Evolutionary conservation across 306 rosid species (phyloP), one percentile per base, ranked within the genome.

Genomic region (Fragaria vesca): DNA sequence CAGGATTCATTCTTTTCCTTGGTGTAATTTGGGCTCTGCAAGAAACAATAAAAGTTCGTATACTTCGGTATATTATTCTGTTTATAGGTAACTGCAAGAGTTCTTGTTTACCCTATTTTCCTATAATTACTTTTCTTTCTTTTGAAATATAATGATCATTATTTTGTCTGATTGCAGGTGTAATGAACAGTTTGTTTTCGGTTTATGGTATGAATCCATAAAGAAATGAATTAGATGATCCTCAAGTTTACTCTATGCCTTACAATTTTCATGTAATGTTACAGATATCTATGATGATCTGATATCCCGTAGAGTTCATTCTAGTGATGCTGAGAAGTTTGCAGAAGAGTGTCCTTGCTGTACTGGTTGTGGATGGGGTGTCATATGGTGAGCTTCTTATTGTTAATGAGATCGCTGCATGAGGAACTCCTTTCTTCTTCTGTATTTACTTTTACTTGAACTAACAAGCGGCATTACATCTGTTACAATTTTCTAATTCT

Each of bases 261-360:
- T 43, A 43, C 46, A 43, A 8, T 8, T 43, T 43, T 43, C 46
- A 43, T 81, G 73, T 70, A 66, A 20, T 54, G 11, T 34, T 87
- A 61, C 88, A 90, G 94, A 90, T 83, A 90, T 90, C 34, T 90
- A 90, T 10, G 94, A 90, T 45, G 91, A 90, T 72, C 80, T 88
- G 38, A 90, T 90, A 61, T 90, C 94, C 51, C 91, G 90, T 2
- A 83, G 94, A 85, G 94, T 90, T 42, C 81, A 86, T 76, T 83
- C 90, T 3, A 90, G 94, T 55, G 94, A 90, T 74, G 94, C 94
- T 8, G 94, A 90, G 74, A 90, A 90, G 67, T 86, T 90, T 76
- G 87, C 94, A 0, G 90, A 88, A 85, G 91, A 83, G 46, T 90
- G 94, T 74, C 94, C 91, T 47, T 90, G 91, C 78, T 90, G 94